These are phyloP conservation scores for Brassica balearica DNA, from an alignment of 441 rosid species.

Conservation along the genomic window DNA sequence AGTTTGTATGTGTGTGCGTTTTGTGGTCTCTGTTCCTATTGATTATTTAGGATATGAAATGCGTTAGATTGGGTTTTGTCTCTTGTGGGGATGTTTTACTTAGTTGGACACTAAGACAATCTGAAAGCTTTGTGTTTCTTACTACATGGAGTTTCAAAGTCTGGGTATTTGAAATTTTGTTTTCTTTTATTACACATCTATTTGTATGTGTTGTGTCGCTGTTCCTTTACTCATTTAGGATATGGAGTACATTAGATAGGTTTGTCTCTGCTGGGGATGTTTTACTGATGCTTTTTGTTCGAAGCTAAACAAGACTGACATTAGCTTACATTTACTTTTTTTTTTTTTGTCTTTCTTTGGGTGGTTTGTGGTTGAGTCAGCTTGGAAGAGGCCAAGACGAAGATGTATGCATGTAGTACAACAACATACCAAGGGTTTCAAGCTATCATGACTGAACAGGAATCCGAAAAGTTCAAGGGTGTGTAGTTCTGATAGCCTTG, in stretches of 20 bases:
- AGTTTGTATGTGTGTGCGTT: background rate
- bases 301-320: background rate
- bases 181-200: background rate
- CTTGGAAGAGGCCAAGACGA: slow-evolving; percentile 80
- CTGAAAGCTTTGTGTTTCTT: slow-evolving; percentile 1
- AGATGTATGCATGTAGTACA: slow-evolving; percentile 94
- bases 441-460: slow-evolving; percentile 84
- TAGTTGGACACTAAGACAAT: background rate
- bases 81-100: background rate
- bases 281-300: background rate
- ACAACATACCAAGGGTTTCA: slow-evolving; percentile 94
- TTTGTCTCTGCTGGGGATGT: background rate
- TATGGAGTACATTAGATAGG: background rate
- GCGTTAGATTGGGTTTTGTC: background rate
- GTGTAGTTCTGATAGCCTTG: background rate
- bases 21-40: background rate
- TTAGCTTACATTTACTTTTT: background rate
- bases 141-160: background rate
- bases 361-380: slow-evolving; percentile 49
- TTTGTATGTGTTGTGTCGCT: background rate
- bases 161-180: background rate
- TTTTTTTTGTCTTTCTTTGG: background rate
- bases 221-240: no score
- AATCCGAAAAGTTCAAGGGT: slow-evolving; percentile 81
- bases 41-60: background rate